A percentile compares a stretch with the other conserved stretches of the same genome.
phyloP scores from a whole-genome alignment of 139 green algal species.

The Chlamydomonas applanata region DNA sequence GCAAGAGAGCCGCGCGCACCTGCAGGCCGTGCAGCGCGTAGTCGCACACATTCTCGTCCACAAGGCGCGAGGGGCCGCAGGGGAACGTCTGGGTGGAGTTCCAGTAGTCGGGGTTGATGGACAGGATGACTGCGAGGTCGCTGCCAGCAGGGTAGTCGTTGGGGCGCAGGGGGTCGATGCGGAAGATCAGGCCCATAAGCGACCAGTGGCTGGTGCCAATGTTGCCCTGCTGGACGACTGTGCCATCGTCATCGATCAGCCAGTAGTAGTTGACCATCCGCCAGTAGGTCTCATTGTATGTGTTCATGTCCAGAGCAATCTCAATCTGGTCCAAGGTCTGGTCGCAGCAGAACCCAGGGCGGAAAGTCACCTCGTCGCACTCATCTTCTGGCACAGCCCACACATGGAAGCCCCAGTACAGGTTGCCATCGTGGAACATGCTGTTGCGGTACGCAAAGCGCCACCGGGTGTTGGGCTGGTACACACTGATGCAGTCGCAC shows the following conservation, averaged over 20 bases:
- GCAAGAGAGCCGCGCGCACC: constrained; percentile 7
- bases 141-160: constrained; percentile 1
- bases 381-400: constrained; percentile 13
- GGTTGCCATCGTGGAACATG: constrained; percentile 10
- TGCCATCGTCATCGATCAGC: constrained; percentile 24
- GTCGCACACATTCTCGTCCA: constrained; percentile 35
- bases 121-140: constrained; percentile 26
- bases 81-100: constrained; percentile 28
- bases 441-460: constrained; percentile 23
- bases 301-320: neutral
- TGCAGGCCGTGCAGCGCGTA: constrained; percentile 32
- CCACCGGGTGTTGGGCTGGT: constrained; percentile 42
- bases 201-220: constrained; percentile 28
- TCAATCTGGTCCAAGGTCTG: constrained; percentile 30
- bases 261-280: constrained; percentile 20
- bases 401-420: constrained; percentile 32
- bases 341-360: constrained; percentile 34
- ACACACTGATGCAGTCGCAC: constrained; percentile 38
- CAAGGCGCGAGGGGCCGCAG: constrained; percentile 28
- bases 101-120: constrained; percentile 22
- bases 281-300: constrained; percentile 12
- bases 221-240: constrained; percentile 13
- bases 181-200: constrained; percentile 16
- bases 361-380: constrained; percentile 31
- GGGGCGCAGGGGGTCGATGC: constrained; percentile 7